These are phyloP conservation scores for Wickerhamomyces canadensis DNA, from an alignment of 805 yeast genomes.

Conservation along the genomic window DNA sequence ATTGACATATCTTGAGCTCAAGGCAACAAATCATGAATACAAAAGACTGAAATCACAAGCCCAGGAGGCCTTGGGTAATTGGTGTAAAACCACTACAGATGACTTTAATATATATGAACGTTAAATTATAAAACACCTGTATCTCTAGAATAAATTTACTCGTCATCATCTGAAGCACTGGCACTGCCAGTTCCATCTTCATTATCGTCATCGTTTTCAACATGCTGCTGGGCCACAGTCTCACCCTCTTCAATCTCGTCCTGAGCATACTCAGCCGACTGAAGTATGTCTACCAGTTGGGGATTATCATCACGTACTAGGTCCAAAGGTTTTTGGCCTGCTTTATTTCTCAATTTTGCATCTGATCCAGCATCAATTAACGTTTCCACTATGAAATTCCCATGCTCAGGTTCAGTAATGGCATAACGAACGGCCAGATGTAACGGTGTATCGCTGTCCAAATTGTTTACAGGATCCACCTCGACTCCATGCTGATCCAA, in stretches of 20 bases:
- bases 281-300: slow-evolving; percentile 55
- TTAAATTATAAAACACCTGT: no score
- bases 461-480: slow-evolving; percentile 69
- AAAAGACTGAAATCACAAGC: slow-evolving; percentile 25
- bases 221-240: slow-evolving; percentile 18
- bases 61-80: slow-evolving; percentile 32
- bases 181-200: slow-evolving; percentile 14
- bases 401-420: slow-evolving; percentile 78
- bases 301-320: slow-evolving; percentile 51
- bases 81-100: slow-evolving; percentile 43
- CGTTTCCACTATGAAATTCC: slow-evolving; percentile 69
- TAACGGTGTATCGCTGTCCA: slow-evolving; percentile 82
- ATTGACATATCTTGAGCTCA: slow-evolving; percentile 28
- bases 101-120: slow-evolving; percentile 33
- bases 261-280: slow-evolving; percentile 79
- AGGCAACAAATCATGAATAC: slow-evolving; percentile 25
- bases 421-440: slow-evolving; percentile 81
- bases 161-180: slow-evolving; percentile 18
- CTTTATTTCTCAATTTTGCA: slow-evolving; percentile 53
- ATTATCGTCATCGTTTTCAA: slow-evolving; percentile 30
- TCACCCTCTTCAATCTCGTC: slow-evolving; percentile 13
- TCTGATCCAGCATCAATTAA: slow-evolving; percentile 90
- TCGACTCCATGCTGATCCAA: slow-evolving; percentile 89
- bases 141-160: slow-evolving; percentile 1
- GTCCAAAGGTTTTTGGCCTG: slow-evolving; percentile 72